These are phyloP conservation scores for Lumnitzera racemosa DNA, from an alignment of 345 rosid genomes.

Conservation along the genomic window DNA sequence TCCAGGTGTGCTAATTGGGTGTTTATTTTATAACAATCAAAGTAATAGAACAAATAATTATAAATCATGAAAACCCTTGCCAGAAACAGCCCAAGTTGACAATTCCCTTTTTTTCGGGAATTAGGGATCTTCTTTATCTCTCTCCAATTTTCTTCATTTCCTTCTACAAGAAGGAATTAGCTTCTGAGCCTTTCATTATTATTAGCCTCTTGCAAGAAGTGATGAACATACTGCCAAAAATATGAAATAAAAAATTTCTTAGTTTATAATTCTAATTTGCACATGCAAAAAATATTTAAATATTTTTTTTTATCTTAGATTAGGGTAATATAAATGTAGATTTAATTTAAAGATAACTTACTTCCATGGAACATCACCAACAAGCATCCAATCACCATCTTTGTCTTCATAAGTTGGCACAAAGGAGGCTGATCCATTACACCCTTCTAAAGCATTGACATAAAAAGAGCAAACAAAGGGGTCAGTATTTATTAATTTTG, in stretches of 20 bases:
- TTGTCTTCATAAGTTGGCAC: slow-evolving; percentile 78
- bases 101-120: too few species aligned
- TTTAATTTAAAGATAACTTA: slow-evolving; percentile 13
- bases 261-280: not conserved
- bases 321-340: too few species aligned
- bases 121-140: too few species aligned
- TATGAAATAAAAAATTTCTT: not conserved
- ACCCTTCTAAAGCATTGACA: slow-evolving; percentile 43
- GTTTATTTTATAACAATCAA: too few species aligned
- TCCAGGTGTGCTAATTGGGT: too few species aligned
- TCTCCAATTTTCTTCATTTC: too few species aligned
- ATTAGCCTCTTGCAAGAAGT: slow-evolving; percentile 74
- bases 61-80: too few species aligned
- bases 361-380: slow-evolving; percentile 87
- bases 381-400: slow-evolving; percentile 87
- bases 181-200: slow-evolving; percentile 84
- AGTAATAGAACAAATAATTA: too few species aligned
- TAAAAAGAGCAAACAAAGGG: too few species aligned
- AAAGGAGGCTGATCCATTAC: slow-evolving; percentile 52
- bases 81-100: too few species aligned
- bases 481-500: not conserved
- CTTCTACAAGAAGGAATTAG: slow-evolving; percentile 10
- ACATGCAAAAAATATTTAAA: too few species aligned
- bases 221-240: slow-evolving; percentile 66
- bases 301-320: too few species aligned